Conservation (phyloP, 163 green algal genomes). For the Picocystis sp. region DNA sequence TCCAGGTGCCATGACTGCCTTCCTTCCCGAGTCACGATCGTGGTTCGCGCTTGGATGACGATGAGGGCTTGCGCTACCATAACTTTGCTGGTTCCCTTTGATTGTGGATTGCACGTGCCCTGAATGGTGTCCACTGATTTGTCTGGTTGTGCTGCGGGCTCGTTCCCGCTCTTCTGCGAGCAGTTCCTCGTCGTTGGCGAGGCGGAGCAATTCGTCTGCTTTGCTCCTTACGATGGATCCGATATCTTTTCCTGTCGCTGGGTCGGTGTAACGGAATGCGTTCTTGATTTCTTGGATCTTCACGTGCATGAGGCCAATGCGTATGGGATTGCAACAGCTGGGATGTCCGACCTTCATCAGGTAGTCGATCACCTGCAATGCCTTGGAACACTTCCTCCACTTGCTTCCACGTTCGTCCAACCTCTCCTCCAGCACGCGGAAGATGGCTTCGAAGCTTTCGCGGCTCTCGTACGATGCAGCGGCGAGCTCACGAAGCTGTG, state of each 20-base stretch:
- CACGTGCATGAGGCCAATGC: neutral
- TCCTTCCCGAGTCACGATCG: too few relatives aligned
- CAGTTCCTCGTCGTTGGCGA: conserved; percentile 4
- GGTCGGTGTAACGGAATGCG: neutral
- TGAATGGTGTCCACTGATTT: too few relatives aligned
- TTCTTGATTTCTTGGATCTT: conserved; percentile 1
- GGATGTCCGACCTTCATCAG: conserved; percentile 1
- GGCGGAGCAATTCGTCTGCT: neutral
- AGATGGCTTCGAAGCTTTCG: conserved; percentile 7
- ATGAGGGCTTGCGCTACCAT: too few relatives aligned
- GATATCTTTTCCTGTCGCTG: conserved; percentile 3
- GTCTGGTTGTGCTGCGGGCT: neutral
- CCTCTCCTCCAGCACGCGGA: conserved; percentile 3
- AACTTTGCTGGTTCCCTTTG: too few relatives aligned
- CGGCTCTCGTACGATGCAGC: neutral
- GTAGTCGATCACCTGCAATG: conserved; percentile 2
- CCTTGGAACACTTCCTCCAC: conserved; percentile 7
- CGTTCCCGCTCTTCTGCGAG: neutral
- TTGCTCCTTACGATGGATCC: conserved; percentile 2
- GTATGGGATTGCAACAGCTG: conserved; percentile 3
- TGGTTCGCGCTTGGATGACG: too few relatives aligned
- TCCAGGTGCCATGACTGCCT: too few relatives aligned
- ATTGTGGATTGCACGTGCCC: too few relatives aligned
- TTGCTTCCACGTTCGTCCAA: conserved; percentile 4
- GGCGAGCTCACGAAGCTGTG: conserved; percentile 2